Conservation (phyloP, 1,284 basidiomycete genomes). For the Mrakiaceae sp. region DNA sequence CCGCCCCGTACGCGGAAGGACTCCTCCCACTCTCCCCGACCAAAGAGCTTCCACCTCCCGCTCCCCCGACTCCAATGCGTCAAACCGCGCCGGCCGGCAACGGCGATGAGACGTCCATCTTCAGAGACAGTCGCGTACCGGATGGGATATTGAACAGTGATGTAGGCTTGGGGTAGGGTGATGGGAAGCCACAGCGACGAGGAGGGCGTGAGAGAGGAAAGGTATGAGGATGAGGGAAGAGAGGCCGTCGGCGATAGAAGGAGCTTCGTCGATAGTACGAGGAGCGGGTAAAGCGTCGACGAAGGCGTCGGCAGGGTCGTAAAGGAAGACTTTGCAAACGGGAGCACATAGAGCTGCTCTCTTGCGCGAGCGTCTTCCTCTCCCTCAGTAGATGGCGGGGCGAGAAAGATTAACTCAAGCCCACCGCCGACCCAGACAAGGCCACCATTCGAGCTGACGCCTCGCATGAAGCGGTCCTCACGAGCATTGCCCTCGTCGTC, state of each 20-base stretch:
- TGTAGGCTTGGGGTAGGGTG: conserved; percentile 76
- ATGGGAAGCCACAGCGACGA: conserved; percentile 10
- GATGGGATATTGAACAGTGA: conserved; percentile 89
- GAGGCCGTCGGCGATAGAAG: not conserved
- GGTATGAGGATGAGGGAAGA: conserved; percentile 6
- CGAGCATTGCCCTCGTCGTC: conserved; percentile 43
- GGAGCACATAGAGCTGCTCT: conserved; percentile 22
- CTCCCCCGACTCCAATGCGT: conserved; percentile 89
- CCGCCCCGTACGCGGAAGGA: conserved; percentile 83
- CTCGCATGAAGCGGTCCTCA: conserved; percentile 58
- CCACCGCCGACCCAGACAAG: conserved; percentile 80
- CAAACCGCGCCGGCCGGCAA: conserved; percentile 82
- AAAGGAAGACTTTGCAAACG: conserved; percentile 15
- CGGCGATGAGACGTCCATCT: conserved; percentile 84
- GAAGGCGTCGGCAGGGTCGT: conserved; percentile 7
- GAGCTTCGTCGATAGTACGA: not conserved
- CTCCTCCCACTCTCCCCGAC: conserved; percentile 73
- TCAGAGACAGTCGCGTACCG: conserved; percentile 81
- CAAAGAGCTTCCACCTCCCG: conserved; percentile 90
- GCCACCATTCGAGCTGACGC: conserved; percentile 31
- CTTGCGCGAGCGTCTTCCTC: conserved; percentile 85
- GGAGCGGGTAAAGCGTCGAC: not conserved
- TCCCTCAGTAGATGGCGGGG: not conserved
- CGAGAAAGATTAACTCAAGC: conserved; percentile 59
- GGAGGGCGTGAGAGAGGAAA: conserved; percentile 7